Evolutionary conservation across 1,284 basidiomycete species (phyloP).

Genomic region (Malassezia pachydermatis): DNA sequence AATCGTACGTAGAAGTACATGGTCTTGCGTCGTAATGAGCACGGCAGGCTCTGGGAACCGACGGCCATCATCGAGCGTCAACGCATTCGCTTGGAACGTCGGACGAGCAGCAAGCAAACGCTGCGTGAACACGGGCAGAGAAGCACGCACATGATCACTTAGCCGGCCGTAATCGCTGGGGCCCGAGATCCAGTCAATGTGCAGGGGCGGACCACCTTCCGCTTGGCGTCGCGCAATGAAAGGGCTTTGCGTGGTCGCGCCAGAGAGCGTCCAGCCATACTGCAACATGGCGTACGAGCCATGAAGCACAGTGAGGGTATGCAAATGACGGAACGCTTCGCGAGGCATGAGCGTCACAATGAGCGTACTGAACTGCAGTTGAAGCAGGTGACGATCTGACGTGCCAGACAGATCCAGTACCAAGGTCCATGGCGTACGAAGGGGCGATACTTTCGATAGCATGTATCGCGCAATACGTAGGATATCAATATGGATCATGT

Average conservation of each 20-base stretch:
- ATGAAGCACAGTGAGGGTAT: neutral
- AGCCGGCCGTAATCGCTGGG: neutral
- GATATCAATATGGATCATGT: slow-evolving; percentile 1
- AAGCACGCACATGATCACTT: neutral
- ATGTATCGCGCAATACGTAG: neutral
- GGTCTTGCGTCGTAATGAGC: neutral
- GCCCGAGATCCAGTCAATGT: neutral
- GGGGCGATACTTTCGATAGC: neutral
- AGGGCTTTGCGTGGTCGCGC: neutral
- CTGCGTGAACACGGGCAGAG: neutral
- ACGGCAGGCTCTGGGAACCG: neutral
- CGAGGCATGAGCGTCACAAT: neutral
- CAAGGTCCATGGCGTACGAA: neutral
- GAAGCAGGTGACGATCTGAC: slow-evolving; percentile 1
- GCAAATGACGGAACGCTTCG: neutral
- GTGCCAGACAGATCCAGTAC: slow-evolving; percentile 2
- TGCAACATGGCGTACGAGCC: neutral
- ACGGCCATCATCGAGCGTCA: neutral
- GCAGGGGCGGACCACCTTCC: slow-evolving; percentile 4
- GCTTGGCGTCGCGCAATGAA: neutral
- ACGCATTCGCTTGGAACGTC: neutral
- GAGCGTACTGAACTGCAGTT: neutral
- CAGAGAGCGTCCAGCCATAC: slow-evolving; percentile 1
- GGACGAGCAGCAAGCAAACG: neutral
- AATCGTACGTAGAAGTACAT: neutral